These are phyloP conservation scores for Aspergillus sp. DNA, from an alignment of 2,329 filamentous ascomycete genomes.

Conservation along the genomic window DNA sequence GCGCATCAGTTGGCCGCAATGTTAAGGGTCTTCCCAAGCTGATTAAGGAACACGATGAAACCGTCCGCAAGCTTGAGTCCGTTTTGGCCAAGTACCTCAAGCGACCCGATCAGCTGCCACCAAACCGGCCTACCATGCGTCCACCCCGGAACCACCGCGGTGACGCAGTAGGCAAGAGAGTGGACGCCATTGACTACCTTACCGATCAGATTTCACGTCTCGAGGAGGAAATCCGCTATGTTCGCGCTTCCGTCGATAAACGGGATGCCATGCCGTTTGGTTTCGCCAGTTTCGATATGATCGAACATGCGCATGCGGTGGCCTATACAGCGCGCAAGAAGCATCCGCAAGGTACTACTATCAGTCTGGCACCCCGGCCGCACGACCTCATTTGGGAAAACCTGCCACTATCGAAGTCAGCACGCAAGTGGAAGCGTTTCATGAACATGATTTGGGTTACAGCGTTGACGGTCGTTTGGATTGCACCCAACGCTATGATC, in stretches of 20 bases:
- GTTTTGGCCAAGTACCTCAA: conserved; percentile 85
- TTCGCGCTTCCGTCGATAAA: conserved; percentile 74
- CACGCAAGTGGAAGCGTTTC: conserved; percentile 64
- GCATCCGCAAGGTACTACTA: conserved; percentile 68
- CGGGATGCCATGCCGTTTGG: conserved; percentile 85
- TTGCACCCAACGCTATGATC: conserved; percentile 88
- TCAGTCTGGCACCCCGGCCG: conserved; percentile 74
- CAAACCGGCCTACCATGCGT: conserved; percentile 68
- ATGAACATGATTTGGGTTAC: conserved; percentile 80
- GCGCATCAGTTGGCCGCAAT: conserved; percentile 79
- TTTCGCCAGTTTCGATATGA: conserved; percentile 87
- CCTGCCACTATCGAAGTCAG: conserved; percentile 62
- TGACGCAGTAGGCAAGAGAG: conserved; percentile 57
- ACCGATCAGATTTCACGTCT: conserved; percentile 76
- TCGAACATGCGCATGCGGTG: conserved; percentile 79
- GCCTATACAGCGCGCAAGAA: conserved; percentile 76
- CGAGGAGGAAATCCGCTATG: conserved; percentile 76
- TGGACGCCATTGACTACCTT: conserved; percentile 92
- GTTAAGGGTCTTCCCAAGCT: conserved; percentile 82
- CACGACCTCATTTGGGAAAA: conserved; percentile 97
- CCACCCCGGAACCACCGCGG: conserved; percentile 73
- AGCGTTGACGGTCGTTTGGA: conserved; percentile 75
- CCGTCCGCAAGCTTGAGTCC: conserved; percentile 74
- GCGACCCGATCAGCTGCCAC: conserved; percentile 72
- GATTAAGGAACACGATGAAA: conserved; percentile 73